Percentiles rank a stretch among this genome's conserved stretches.
These are phyloP conservation scores for Tylopilus felleus DNA, from an alignment of 768 basidiomycete genomes.

Conservation along the genomic window DNA sequence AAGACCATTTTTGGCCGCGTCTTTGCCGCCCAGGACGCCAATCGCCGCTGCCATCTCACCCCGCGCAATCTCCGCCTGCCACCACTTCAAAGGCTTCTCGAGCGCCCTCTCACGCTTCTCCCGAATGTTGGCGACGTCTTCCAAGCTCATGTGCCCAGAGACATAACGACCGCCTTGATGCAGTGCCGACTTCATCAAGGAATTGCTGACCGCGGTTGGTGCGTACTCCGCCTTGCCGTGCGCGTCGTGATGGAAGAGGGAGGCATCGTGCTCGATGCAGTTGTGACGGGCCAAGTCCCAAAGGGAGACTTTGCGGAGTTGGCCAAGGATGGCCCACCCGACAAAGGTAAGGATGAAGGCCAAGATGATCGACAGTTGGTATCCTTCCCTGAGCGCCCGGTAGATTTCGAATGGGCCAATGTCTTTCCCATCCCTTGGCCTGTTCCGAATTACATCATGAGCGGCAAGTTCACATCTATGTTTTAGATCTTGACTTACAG, in stretches of 20 bases:
- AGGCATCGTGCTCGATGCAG: slow-evolving; percentile 57
- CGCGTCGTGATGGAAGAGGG: slow-evolving; percentile 49
- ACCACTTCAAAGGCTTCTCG: slow-evolving; percentile 30
- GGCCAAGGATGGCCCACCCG: slow-evolving; percentile 43
- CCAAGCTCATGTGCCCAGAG: slow-evolving; percentile 26
- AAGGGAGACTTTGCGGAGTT: slow-evolving; percentile 34
- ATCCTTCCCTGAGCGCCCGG: slow-evolving; percentile 46
- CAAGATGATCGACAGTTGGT: slow-evolving; percentile 45
- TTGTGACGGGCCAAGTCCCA: slow-evolving; percentile 45
- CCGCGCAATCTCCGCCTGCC: slow-evolving; percentile 59
- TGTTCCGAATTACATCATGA: slow-evolving; percentile 16
- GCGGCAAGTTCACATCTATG: neutral
- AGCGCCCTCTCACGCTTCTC: slow-evolving; percentile 47
- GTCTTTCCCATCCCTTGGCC: slow-evolving; percentile 50
- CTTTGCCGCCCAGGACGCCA: slow-evolving; percentile 41
- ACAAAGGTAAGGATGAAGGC: slow-evolving; percentile 47
- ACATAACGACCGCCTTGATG: slow-evolving; percentile 33
- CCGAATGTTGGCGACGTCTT: slow-evolving; percentile 47
- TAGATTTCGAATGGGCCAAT: slow-evolving; percentile 39
- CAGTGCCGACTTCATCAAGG: slow-evolving; percentile 39
- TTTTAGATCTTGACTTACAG: slow-evolving; percentile 44
- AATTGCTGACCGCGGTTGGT: slow-evolving; percentile 40
- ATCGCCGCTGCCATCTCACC: slow-evolving; percentile 66
- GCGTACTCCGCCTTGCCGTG: slow-evolving; percentile 44
- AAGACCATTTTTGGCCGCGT: slow-evolving; percentile 39